Evolutionary conservation across 116 monocot species (phyloP).

Genomic region (Zostera marina): DNA sequence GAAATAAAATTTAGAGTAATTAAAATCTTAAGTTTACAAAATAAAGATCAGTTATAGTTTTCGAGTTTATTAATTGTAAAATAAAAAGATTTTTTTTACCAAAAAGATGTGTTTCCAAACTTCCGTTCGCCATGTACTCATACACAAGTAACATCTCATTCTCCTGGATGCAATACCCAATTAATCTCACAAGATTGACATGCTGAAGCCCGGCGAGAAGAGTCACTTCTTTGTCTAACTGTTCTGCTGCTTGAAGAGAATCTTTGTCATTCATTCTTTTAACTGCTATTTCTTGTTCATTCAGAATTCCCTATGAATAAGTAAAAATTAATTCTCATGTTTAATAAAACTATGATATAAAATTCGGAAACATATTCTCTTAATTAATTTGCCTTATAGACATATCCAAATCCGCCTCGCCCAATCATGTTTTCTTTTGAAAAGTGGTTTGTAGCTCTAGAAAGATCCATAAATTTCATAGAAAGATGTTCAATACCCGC

Average conservation of each 20-base stretch:
- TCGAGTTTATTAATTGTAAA: background rate
- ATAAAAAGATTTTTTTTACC: background rate
- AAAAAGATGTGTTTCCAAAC: background rate
- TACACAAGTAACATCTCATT: background rate
- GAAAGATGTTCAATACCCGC: too few relatives aligned
- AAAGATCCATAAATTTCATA: too few relatives aligned
- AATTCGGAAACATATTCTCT: background rate
- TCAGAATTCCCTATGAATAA: background rate
- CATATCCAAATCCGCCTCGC: slow-evolving; percentile 14
- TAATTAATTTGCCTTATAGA: slow-evolving; percentile 18
- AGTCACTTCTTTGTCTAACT: background rate
- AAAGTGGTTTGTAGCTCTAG: slow-evolving; percentile 5
- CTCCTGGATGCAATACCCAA: background rate
- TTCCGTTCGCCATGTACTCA: background rate
- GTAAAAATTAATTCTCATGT: background rate
- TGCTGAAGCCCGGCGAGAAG: background rate
- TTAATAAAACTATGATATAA: too few relatives aligned
- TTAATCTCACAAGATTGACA: background rate
- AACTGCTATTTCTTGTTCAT: slow-evolving; percentile 1
- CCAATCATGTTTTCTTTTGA: slow-evolving; percentile 11
- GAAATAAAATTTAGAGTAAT: too few relatives aligned
- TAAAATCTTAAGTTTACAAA: too few relatives aligned
- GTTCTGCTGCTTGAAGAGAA: background rate
- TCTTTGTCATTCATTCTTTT: background rate
- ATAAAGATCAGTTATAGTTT: too few relatives aligned